Evolutionary conservation across 495 filamentous ascomycete species (phyloP).

Genomic region (Neurospora sp.): DNA sequence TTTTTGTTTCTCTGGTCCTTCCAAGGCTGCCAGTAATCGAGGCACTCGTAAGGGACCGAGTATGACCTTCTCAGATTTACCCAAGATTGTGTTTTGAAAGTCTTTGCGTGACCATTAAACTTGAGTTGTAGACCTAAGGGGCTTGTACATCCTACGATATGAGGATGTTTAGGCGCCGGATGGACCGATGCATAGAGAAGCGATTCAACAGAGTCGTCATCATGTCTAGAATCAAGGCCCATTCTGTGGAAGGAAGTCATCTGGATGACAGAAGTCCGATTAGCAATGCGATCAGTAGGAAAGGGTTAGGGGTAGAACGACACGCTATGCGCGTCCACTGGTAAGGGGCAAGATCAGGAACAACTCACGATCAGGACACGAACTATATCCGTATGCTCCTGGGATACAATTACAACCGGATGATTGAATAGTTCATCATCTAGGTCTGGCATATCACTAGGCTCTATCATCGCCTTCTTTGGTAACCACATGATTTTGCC

Average conservation of each 20-base stretch:
- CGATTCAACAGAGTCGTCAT: too few relatives aligned
- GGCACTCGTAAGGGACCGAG: neutral
- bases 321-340: too few relatives aligned
- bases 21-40: neutral
- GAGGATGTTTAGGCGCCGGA: neutral
- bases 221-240: neutral
- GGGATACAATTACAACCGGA: neutral
- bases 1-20: neutral
- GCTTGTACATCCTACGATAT: neutral
- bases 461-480: accelerated
- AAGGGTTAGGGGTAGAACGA: neutral
- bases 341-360: neutral
- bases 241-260: accelerated
- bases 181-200: neutral
- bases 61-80: neutral
- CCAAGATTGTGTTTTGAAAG: neutral
- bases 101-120: neutral
- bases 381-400: neutral
- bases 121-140: too few relatives aligned
- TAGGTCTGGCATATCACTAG: neutral
- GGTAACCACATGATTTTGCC: neutral
- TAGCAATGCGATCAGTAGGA: neutral
- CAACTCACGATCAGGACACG: neutral
- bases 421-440: neutral
- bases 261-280: neutral